A percentile compares a stretch with the other conserved stretches of the same genome.
Evolutionary conservation across 1,284 basidiomycete genomes (phyloP).

Genomic region (Mycosarcoma mackinlayi): DNA sequence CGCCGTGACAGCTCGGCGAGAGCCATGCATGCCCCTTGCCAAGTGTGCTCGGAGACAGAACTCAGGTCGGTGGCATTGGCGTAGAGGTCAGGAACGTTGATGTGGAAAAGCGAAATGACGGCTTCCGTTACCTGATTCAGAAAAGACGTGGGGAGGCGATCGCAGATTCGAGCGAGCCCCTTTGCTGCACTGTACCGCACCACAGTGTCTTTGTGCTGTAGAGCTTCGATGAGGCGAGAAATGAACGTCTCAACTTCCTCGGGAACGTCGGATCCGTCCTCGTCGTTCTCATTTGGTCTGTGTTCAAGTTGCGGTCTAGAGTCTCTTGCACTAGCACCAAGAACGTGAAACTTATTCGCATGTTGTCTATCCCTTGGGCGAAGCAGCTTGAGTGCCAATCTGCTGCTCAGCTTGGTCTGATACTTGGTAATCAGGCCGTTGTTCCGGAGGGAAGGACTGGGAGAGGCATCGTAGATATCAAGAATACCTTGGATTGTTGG

Average conservation of each 20-base stretch:
- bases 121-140: slow-evolving; percentile 83
- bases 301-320: neutral
- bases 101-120: slow-evolving; percentile 76
- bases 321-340: neutral
- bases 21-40: slow-evolving; percentile 94
- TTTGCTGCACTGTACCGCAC: slow-evolving; percentile 96
- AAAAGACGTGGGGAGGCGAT: slow-evolving; percentile 81
- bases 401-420: slow-evolving; percentile 60
- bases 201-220: slow-evolving; percentile 94
- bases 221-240: slow-evolving; percentile 78
- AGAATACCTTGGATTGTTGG: slow-evolving; percentile 34
- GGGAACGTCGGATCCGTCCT: slow-evolving; percentile 77
- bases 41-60: slow-evolving; percentile 77
- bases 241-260: slow-evolving; percentile 82
- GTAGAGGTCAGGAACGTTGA: slow-evolving; percentile 74
- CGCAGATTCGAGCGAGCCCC: slow-evolving; percentile 85
- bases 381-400: slow-evolving; percentile 61
- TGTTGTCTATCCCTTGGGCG: slow-evolving; percentile 25
- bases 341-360: slow-evolving; percentile 31
- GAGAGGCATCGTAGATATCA: slow-evolving; percentile 65
- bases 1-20: slow-evolving; percentile 90
- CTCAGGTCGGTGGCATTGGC: slow-evolving; percentile 77
- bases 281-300: slow-evolving; percentile 26
- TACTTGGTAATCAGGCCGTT: slow-evolving; percentile 58
- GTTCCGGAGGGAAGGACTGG: slow-evolving; percentile 50